Evolutionary conservation across 2,329 filamentous ascomycete genomes (phyloP), one percentile per base, ranked within the genome.

Genomic region (Xylariaceae sp.): DNA sequence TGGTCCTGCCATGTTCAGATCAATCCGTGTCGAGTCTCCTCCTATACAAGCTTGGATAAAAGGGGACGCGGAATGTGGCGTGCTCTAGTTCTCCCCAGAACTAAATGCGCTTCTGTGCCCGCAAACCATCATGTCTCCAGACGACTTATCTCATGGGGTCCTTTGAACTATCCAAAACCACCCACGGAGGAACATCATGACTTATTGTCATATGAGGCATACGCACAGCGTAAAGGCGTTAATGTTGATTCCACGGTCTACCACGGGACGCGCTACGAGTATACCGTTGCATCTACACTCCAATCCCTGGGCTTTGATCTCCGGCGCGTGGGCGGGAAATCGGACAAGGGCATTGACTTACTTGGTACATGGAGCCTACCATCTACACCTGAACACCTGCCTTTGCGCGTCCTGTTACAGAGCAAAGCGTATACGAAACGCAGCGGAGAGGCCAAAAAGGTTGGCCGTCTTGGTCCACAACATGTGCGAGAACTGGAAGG

Each of bases 401-500:
- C 72, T 1, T 59, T 83, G 32, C 73, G 70, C 42, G 71, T 80
- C 6, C 60, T 83, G 12, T 52, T 80, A 1, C 88, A 92, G 65
- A 92, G 89, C 75, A 94, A 92, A 66, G 80, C 76, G 6, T 47
- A 52, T 27, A 47, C 54, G 1, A 27, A 27, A 27, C 22, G 22
- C 22, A 27, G 4, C 7, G 22, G 22, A 7, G 72, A 78, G 12
- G 64, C 71, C 15, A 69, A 71, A 49, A 72, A 12, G 33, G 12
- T 73, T 41, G 55, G 63, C 15, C 48, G 17, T 17, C 48, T 75
- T 11, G 74, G 80, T 0, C 87, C 88, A 0, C 70, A 75, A 31
- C 71, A 82, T 42, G 70, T 89, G 9, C 80, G 88, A n/a, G 88
- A 92, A 69, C 76, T 92, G 3, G 87, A 90, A 63, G 92, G 92